phyloP scores from a whole-genome alignment of 768 basidiomycete species.

The Fistulinella prunicolor region DNA sequence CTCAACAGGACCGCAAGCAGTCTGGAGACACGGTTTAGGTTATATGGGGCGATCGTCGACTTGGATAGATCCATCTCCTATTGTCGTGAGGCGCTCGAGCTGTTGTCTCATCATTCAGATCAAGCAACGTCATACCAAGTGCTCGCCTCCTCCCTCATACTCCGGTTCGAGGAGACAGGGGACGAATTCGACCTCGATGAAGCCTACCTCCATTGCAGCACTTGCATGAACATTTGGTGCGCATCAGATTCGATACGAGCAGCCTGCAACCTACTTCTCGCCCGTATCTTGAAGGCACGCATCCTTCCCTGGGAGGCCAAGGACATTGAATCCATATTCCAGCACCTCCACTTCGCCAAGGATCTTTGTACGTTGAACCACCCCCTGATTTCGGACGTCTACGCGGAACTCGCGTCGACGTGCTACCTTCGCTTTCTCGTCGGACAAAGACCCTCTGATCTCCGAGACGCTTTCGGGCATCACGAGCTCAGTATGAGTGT shows the following conservation, averaged over 20 bases:
- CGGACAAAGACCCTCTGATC: conserved; percentile 15
- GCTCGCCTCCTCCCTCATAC: conserved; percentile 22
- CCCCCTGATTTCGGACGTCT: conserved; percentile 20
- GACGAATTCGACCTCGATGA: conserved; percentile 29
- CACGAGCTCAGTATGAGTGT: conserved; percentile 22
- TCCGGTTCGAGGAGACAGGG: conserved; percentile 23
- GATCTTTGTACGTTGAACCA: conserved; percentile 19
- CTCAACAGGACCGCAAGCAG: conserved; percentile 17
- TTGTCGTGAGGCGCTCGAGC: conserved; percentile 22
- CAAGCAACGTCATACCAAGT: conserved; percentile 9
- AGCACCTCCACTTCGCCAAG: conserved; percentile 24
- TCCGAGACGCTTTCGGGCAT: conserved; percentile 25
- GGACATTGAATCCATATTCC: conserved; percentile 28
- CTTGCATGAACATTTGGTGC: conserved; percentile 1
- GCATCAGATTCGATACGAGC: conserved; percentile 13
- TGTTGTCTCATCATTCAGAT: conserved; percentile 17
- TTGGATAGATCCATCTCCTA: conserved; percentile 28
- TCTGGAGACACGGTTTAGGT: conserved; percentile 13
- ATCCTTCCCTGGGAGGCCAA: conserved; percentile 21
- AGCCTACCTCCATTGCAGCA: conserved; percentile 19
- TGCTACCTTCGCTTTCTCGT: conserved; percentile 27
- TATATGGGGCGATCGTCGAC: conserved; percentile 17
- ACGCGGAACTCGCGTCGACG: conserved; percentile 22
- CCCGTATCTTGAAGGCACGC: conserved; percentile 23
- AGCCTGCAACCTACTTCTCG: conserved; percentile 18